These are phyloP conservation scores for Aspergillus biplanus DNA, from an alignment of 495 filamentous ascomycete species.

Conservation along the genomic window DNA sequence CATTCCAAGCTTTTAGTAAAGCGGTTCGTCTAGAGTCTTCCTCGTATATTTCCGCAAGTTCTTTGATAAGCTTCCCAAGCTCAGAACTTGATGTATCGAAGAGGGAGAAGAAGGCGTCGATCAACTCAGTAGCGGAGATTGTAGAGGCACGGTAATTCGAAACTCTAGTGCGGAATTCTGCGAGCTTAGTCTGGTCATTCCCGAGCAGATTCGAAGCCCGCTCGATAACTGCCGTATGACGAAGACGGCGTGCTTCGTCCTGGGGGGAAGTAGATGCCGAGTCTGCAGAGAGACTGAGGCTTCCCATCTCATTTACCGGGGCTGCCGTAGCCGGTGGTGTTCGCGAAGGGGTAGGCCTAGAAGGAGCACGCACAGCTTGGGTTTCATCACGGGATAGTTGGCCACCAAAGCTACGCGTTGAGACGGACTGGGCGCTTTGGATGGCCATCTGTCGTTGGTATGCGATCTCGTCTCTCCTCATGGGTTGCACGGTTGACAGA, in stretches of 20 bases:
- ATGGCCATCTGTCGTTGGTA: conserved; percentile 93
- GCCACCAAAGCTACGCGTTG: conserved; percentile 79
- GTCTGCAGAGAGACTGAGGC: conserved; percentile 39
- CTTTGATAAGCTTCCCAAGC: conserved; percentile 86
- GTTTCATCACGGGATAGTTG: conserved; percentile 66
- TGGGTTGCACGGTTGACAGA: conserved; percentile 75
- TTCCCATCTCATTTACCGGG: conserved; percentile 47
- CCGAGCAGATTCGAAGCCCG: conserved; percentile 79
- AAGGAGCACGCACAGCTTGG: conserved; percentile 46
- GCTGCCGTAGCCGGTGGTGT: conserved; percentile 42
- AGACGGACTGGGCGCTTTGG: conserved; percentile 78
- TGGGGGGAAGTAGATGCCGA: conserved; percentile 58
- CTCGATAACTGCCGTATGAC: conserved; percentile 76
- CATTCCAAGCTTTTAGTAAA: conserved; percentile 83
- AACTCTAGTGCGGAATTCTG: conserved; percentile 75
- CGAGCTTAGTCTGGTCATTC: conserved; percentile 71
- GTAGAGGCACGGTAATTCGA: conserved; percentile 70
- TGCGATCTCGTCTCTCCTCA: conserved; percentile 85
- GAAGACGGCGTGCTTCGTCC: conserved; percentile 77
- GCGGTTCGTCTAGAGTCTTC: conserved; percentile 70
- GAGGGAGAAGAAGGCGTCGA: conserved; percentile 79
- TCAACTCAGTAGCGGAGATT: conserved; percentile 71
- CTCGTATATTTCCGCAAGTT: conserved; percentile 92
- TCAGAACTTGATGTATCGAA: conserved; percentile 80
- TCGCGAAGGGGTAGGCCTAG: conserved; percentile 47